Evolutionary conservation across 2,329 filamentous ascomycete species (phyloP), one percentile per base, ranked within the genome.

Genomic region (Colletotrichum caudatum): DNA sequence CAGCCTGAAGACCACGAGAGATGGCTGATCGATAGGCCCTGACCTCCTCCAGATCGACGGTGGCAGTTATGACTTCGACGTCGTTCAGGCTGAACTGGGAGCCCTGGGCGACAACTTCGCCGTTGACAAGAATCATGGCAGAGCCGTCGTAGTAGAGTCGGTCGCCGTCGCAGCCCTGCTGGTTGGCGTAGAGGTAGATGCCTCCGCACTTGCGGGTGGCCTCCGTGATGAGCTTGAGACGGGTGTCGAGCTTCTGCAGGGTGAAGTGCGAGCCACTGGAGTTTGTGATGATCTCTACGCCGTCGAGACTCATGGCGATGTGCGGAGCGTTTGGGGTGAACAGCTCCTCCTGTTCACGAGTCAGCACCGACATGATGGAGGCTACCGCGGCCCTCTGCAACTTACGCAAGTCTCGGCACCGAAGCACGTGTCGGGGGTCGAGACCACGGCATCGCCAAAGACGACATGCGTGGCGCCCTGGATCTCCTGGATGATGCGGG

Each of bases 251-350:
- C 78, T 94, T 94, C 16, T 88, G 84, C 23, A 81, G 73, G 23
- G 75, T 75, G 76, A 90, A 89, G 78, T 95, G 93, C 16, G 86
- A 90, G 8, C 90, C 92, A 64, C 86, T 90, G 3, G 86, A 89
- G 79, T 95, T 95, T 11, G 89, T 89, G 73, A 93, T 87, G 66
- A 94, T 90, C 76, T 94, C 93, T 7, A 90, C 89, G 5, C 93
- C 93, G 75, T 72, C 70, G n/a, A 72, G 23, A 83, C 71, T 69
- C 75, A 77, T 77, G 56, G 60, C 69, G 29, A 75, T 76, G 44
- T 77, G 76, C 20, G 80, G 79, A 20, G 76, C 71, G 8, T 85
- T 82, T 2, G 89, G 88, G 7, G 88, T 90, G 78, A 90, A 92
- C 2, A 92, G 81, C 76, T 92, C 90, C 78, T 93, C 69, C 67